Evolutionary conservation across 2,329 filamentous ascomycete species (phyloP), one percentile per base, ranked within the genome.

Genomic region (Colletotrichum truncatum): DNA sequence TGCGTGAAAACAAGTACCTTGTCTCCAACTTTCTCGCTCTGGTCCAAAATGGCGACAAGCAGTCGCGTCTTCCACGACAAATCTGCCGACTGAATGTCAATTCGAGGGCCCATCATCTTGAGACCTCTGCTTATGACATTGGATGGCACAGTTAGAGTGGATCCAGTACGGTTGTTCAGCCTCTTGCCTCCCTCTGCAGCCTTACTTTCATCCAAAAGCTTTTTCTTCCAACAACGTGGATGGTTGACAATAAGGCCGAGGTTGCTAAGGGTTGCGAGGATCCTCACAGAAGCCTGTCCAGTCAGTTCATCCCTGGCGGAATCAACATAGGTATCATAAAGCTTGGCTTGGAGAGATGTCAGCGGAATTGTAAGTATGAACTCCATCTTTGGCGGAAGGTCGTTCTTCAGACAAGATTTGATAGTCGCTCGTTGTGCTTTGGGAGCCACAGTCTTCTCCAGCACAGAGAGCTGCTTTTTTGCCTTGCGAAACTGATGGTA

Each of bases 1-100:
- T 93, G 91, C 0, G 91, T 92, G 72, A 98, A 98, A 0, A 97
- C 80, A 1, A 98, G 82, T 1, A 94, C 86, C 72, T 94, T 94
- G 75, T 98, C 94, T 1, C 84, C 83, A 0, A 82, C 77, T 1
- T 74, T 73, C 38, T 84, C 85, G 6, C 90, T 90, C 67, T 90
- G 84, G 21, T 90, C 81, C 0, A 97, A 76, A 52, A 98, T 95
- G 46, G 84, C 78, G 43, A 88, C 78, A n/a, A 97, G 79, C 6
- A 94, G 80, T 11, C 81, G 71, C 6, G 91, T 85, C 73, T 96
- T 95, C 73, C 89, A 84, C 1, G 93, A 97, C 11, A 89, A 75
- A 0, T 74, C 70, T 2, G 85, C 73, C 4, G 84, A 79, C 11
- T 82, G 76, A 5, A 83, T 72, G 76, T 80, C 79, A 69, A 36